Percentiles rank a stretch among this genome's conserved stretches.
Conservation (phyloP, 441 rosid species). For the Melastoma candidum region DNA sequence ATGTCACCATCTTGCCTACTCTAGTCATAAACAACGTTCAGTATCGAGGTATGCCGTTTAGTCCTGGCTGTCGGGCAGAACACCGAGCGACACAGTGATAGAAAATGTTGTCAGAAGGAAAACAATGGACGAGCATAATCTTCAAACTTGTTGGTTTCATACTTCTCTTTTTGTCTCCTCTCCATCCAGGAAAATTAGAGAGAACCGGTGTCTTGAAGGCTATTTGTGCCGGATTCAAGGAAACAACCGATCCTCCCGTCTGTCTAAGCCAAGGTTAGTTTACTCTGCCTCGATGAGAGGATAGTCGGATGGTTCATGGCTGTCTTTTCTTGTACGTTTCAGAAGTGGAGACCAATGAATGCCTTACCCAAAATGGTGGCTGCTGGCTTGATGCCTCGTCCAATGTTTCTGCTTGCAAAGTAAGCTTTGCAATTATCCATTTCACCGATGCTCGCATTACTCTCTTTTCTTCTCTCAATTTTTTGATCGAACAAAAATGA, state of each 20-base stretch:
- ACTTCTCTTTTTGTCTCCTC: too few relatives aligned
- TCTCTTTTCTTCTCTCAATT: not conserved
- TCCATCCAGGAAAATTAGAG: slow-evolving; percentile 63
- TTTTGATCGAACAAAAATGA: not conserved
- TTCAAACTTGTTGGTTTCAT: too few relatives aligned
- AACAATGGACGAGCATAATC: too few relatives aligned
- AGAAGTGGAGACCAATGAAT: slow-evolving; percentile 86
- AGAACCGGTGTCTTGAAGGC: slow-evolving; percentile 72
- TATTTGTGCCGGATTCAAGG: slow-evolving; percentile 83
- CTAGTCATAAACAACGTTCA: slow-evolving; percentile 69
- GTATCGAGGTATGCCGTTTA: slow-evolving; percentile 60
- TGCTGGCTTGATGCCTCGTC: slow-evolving; percentile 69
- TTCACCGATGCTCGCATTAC: not conserved
- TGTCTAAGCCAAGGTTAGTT: slow-evolving; percentile 64
- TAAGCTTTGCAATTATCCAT: slow-evolving; percentile 12
- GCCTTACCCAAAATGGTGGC: slow-evolving; percentile 75
- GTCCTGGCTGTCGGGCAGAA: not conserved
- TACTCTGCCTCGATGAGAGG: not conserved
- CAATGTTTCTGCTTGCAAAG: slow-evolving; percentile 86
- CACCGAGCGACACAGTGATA: not conserved
- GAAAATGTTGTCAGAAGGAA: too few relatives aligned
- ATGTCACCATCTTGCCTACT: slow-evolving; percentile 83
- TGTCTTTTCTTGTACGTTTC: slow-evolving; percentile 13
- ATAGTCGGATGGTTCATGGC: not conserved
- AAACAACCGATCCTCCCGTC: slow-evolving; percentile 66